These are phyloP conservation scores for Candida succiphila DNA, from an alignment of 805 yeast genomes.

Conservation along the genomic window DNA sequence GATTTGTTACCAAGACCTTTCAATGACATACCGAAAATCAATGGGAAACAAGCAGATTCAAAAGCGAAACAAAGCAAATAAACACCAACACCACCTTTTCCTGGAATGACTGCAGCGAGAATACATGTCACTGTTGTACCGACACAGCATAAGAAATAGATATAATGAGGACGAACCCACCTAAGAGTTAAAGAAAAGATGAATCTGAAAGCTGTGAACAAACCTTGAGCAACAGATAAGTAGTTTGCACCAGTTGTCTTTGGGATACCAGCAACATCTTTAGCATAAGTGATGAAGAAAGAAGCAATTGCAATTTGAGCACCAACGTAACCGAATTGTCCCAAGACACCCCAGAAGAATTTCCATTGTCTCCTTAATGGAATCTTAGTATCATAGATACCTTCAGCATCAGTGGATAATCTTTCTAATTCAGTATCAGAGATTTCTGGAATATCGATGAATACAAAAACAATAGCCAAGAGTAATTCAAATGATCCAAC, in stretches of 20 bases:
- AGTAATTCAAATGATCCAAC: constrained; percentile 6
- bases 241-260: constrained; percentile 4
- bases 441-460: constrained; percentile 9
- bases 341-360: constrained; percentile 7
- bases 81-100: constrained; percentile 5
- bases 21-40: constrained; percentile 6
- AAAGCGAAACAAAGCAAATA: constrained; percentile 4
- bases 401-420: constrained; percentile 4
- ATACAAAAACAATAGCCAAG: constrained; percentile 4
- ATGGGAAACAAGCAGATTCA: constrained; percentile 6
- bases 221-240: constrained; percentile 4
- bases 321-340: constrained; percentile 9
- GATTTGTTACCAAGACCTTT: constrained; percentile 7
- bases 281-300: constrained; percentile 5
- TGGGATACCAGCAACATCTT: constrained; percentile 1
- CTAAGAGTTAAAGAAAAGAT: constrained; percentile 3
- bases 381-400: constrained; percentile 6
- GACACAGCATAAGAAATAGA: constrained; percentile 2
- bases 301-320: constrained; percentile 8
- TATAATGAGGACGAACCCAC: constrained; percentile 5
- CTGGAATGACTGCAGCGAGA: constrained; percentile 3
- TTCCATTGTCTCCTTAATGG: constrained; percentile 6
- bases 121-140: constrained; percentile 3
- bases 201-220: constrained; percentile 6
- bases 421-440: constrained; percentile 6